Conservation (phyloP, 2,329 filamentous ascomycete genomes). For the Colletotrichum sidae region DNA sequence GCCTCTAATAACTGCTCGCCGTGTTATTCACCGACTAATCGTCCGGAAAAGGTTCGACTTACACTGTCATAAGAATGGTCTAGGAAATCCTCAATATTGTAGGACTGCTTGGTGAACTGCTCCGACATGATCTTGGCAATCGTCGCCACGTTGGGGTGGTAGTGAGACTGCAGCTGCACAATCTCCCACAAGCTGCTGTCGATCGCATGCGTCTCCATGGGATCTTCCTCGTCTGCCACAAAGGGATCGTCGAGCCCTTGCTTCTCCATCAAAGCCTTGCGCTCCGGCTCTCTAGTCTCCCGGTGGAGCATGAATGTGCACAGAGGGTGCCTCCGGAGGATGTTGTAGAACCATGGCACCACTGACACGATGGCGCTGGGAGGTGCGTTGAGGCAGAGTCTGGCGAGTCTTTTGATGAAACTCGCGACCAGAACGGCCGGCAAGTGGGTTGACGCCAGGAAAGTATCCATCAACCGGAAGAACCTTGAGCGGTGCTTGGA, state of each 20-base stretch:
- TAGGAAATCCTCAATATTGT: constrained; percentile 96
- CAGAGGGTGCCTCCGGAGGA: constrained; percentile 87
- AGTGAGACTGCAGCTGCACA: constrained; percentile 89
- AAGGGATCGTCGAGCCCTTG: constrained; percentile 79
- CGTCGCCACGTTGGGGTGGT: constrained; percentile 96
- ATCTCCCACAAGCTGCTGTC: constrained; percentile 97
- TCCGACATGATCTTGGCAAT: constrained; percentile 94
- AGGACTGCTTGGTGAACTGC: constrained; percentile 95
- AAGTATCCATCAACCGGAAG: constrained; percentile 91
- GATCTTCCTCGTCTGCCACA: constrained; percentile 78
- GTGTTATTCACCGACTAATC: constrained; percentile 65
- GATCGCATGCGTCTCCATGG: constrained; percentile 86
- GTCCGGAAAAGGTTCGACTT: constrained; percentile 51
- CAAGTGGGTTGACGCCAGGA: constrained; percentile 90
- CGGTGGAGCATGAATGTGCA: constrained; percentile 98
- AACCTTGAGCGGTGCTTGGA: constrained; percentile 95
- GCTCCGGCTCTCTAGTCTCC: constrained; percentile 68
- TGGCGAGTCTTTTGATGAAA: constrained; percentile 93
- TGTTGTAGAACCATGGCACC: constrained; percentile 94
- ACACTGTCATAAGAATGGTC: constrained; percentile 91
- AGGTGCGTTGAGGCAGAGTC: constrained; percentile 87
- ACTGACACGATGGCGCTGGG: constrained; percentile 90
- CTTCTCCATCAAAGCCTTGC: constrained; percentile 69
- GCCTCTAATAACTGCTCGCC: constrained; percentile 77
- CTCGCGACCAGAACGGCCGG: constrained; percentile 91